These are phyloP conservation scores for Crithidia sp. DNA, from an alignment of 208 protist species.

Conservation along the genomic window DNA sequence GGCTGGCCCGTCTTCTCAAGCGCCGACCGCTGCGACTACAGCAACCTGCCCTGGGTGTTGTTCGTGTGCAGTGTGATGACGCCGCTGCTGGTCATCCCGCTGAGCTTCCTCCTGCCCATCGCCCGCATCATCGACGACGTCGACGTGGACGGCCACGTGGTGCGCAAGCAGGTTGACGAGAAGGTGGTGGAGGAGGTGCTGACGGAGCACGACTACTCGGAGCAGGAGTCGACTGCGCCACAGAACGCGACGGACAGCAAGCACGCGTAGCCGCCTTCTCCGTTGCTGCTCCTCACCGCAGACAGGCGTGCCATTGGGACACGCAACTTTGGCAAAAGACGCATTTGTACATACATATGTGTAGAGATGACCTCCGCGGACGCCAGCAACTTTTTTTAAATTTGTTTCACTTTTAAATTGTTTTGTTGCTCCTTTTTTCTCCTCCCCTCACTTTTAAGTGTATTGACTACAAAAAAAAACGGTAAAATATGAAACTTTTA, in stretches of 20 bases:
- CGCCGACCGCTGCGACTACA: constrained; percentile 58
- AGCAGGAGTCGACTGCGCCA: background rate
- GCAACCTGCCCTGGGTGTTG: constrained; percentile 61
- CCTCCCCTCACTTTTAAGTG: no score
- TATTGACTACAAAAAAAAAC: no score
- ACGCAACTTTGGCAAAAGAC: no score
- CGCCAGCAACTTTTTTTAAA: no score
- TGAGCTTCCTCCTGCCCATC: constrained; percentile 62
- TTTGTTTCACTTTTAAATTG: no score
- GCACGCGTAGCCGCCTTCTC: no score
- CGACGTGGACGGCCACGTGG: constrained; percentile 49
- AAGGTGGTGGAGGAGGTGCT: constrained; percentile 18
- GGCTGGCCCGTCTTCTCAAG: constrained; percentile 39
- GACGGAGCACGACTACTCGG: background rate
- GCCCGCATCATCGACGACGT: constrained; percentile 59
- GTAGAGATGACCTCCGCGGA: no score
- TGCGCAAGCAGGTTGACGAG: constrained; percentile 24
- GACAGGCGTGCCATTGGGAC: no score
- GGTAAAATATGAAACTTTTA: no score
- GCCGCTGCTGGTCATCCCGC: constrained; percentile 57
- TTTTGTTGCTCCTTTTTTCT: constrained; percentile 1
- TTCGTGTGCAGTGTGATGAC: constrained; percentile 54
- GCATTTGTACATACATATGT: no score
- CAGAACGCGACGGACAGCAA: background rate
- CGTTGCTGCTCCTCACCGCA: no score